Evolutionary conservation across 2,329 filamentous ascomycete species (phyloP).

Genomic region (Neopestalotiopsis clavispora): DNA sequence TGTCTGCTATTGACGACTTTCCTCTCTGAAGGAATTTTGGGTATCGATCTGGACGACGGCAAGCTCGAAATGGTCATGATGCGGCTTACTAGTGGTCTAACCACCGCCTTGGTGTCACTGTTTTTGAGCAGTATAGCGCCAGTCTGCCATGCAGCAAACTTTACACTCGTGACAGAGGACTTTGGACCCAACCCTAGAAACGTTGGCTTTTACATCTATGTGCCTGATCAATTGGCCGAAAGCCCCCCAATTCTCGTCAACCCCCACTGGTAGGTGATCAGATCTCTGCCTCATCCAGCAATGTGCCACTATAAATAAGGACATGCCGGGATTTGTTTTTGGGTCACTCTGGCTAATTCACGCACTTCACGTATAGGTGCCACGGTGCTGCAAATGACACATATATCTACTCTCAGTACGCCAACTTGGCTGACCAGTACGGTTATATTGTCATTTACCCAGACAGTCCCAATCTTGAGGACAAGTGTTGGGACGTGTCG

Average conservation of each 20-base stretch:
- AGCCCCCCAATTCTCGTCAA: constrained; percentile 59
- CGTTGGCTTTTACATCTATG: constrained; percentile 57
- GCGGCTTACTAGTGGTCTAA: background rate
- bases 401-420: constrained; percentile 56
- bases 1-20: no score
- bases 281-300: background rate
- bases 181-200: constrained; percentile 54
- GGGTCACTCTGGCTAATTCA: background rate
- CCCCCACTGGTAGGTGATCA: constrained; percentile 52
- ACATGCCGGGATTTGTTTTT: no score
- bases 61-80: background rate
- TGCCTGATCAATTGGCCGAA: constrained; percentile 45
- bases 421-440: constrained; percentile 54
- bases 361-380: constrained; percentile 30
- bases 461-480: constrained; percentile 22
- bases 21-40: no score
- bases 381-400: constrained; percentile 55
- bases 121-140: background rate
- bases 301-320: no score
- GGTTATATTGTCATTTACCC: constrained; percentile 57
- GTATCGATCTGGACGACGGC: background rate
- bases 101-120: background rate
- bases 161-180: constrained; percentile 33
- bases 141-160: constrained; percentile 27
- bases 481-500: constrained; percentile 30